A percentile compares a stretch with the other conserved stretches of the same genome.
Evolutionary conservation across 306 rosid species (phyloP).

Genomic region (Lathyrus tuberosus): DNA sequence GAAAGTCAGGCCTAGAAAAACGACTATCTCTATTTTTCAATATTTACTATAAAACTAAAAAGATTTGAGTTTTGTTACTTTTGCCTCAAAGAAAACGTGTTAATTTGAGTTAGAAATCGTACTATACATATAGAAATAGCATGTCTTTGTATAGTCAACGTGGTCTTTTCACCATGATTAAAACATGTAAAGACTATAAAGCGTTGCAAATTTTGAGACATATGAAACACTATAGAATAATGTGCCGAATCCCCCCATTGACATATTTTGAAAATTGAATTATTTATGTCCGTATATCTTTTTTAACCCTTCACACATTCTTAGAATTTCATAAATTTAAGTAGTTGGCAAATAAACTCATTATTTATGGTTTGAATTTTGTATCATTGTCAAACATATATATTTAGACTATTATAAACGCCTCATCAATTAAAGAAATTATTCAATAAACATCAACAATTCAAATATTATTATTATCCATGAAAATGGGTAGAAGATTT

Average conservation of each 20-base stretch:
- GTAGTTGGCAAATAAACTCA: too few species aligned
- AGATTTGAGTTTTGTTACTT: background rate
- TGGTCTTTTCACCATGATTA: background rate
- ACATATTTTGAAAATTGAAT: background rate
- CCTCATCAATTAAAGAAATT: too few species aligned
- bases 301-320: background rate
- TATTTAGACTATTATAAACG: background rate
- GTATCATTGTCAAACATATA: background rate
- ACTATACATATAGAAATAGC: too few species aligned
- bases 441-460: too few species aligned
- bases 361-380: background rate
- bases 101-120: background rate
- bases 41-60: background rate
- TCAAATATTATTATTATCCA: too few species aligned
- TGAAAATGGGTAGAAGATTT: too few species aligned
- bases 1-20: background rate
- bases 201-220: slow-evolving; percentile 4
- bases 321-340: background rate
- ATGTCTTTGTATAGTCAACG: background rate
- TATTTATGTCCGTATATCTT: background rate
- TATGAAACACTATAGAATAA: background rate
- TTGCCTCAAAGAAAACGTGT: background rate
- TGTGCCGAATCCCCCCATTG: background rate
- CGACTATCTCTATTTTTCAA: background rate
- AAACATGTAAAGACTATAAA: background rate